phyloP scores from a whole-genome alignment of 345 rosid genomes.

The Heritiera fomes region DNA sequence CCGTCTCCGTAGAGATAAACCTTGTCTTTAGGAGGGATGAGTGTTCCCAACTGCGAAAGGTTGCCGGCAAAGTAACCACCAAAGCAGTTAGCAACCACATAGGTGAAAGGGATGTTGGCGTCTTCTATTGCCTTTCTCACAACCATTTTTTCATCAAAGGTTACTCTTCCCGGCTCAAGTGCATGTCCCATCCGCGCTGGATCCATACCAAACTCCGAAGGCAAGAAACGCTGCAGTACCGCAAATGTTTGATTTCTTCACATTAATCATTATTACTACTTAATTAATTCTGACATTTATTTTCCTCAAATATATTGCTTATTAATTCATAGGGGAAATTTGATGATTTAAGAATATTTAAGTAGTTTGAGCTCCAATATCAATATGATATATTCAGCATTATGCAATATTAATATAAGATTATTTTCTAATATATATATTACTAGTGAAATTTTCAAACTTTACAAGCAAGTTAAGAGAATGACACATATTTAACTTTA shows the following conservation, averaged over 20 bases:
- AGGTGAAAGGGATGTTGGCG: conserved; percentile 75
- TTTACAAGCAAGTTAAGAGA: too few species aligned
- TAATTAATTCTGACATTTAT: too few species aligned
- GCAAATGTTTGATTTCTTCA: not conserved
- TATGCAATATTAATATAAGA: too few species aligned
- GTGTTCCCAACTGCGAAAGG: conserved; percentile 59
- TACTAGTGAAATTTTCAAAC: too few species aligned
- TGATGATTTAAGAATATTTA: too few species aligned
- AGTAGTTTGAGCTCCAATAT: too few species aligned
- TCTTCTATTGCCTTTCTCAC: conserved; percentile 76
- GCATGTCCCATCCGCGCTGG: conserved; percentile 75
- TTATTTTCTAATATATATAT: too few species aligned
- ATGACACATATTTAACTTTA: too few species aligned
- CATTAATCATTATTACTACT: not conserved
- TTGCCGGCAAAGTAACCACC: conserved; percentile 77
- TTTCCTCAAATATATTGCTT: not conserved
- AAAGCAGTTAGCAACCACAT: conserved; percentile 70
- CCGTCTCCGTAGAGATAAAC: conserved; percentile 70
- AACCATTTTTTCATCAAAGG: conserved; percentile 80
- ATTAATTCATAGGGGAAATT: not conserved
- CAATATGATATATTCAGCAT: too few species aligned
- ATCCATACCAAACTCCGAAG: conserved; percentile 91
- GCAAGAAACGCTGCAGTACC: conserved; percentile 62
- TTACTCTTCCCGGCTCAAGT: conserved; percentile 71
- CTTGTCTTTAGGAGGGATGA: conserved; percentile 61